Evolutionary conservation across 164 flowering plant species (phyloP), one percentile per base, ranked within the genome.

Genomic region (Echeveria elegans): DNA sequence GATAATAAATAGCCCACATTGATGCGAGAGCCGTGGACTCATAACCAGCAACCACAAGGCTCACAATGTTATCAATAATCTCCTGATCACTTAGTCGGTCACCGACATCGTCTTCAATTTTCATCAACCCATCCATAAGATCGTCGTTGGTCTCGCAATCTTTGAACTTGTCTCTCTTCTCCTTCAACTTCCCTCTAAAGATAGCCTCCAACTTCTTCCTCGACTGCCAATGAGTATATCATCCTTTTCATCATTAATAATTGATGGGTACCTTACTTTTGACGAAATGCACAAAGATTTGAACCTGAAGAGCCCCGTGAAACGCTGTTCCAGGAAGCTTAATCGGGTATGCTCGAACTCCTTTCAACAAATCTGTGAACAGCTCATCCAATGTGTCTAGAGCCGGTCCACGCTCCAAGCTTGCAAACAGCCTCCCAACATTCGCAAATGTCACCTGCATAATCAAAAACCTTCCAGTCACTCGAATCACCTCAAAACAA

Each of bases 91-190:
- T 45, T 65, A 82, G 61, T 67, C 70, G 67, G 5, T 70, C 76
- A 18, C 87, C 87, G 52, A 81, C 78, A 2, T 81, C 84, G 48
- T 82, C 83, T 70, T 71, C 70, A 12, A 81, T 63, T 10, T 66
- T 64, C 77, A 78, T 80, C 50, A 83, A 34, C 21, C 85, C 83
- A 64, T 81, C 87, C 90, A 86, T 82, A 23, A 83, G 70, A 72
- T 85, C 85, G 37, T 12, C 48, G 11, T 16, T 45, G 1, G 36
- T 47, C 4, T 31, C 36, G 16, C 58, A 5, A 5, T 56, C 28
- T 19, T 29, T 7, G 1, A 1, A 18, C 14, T 23, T n/a, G 45
- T 67, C 59, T 62, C 76, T 78, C 73, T 63, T 82, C 72, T 67
- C 73, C 77, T 82, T 79, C 47, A 82, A 53, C 71, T 80, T 82